phyloP scores from a whole-genome alignment of 805 yeast species.

The Saturnispora silvae region DNA sequence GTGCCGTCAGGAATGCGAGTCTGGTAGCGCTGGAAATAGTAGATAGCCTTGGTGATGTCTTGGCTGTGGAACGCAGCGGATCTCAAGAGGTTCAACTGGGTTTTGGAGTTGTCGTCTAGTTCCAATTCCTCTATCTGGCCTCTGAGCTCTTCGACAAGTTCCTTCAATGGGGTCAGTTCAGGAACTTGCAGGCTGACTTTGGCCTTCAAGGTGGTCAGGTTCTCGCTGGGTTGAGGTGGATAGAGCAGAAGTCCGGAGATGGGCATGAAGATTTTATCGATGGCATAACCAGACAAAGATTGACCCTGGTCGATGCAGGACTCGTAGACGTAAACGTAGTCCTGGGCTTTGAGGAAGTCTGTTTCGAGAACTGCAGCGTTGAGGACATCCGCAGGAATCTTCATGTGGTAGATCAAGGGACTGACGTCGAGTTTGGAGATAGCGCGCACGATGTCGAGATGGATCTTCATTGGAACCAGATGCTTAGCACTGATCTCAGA shows the following conservation, averaged over 20 bases:
- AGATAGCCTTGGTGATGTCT: constrained; percentile 17
- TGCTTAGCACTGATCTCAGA: constrained; percentile 10
- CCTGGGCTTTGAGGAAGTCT: constrained; percentile 12
- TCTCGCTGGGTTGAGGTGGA: constrained; percentile 10
- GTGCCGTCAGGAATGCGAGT: constrained; percentile 19
- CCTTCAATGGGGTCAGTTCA: constrained; percentile 8
- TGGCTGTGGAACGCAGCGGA: constrained; percentile 19
- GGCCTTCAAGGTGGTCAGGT: constrained; percentile 7
- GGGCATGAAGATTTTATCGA: constrained; percentile 14
- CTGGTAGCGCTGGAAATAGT: constrained; percentile 19
- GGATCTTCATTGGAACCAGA: constrained; percentile 8
- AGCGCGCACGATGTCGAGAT: constrained; percentile 12
- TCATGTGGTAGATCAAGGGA: constrained; percentile 10
- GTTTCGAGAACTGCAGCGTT: background rate
- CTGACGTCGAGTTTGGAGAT: constrained; percentile 16
- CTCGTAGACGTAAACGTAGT: constrained; percentile 16
- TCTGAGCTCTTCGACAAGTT: constrained; percentile 12
- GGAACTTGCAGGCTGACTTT: background rate
- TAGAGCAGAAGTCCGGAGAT: constrained; percentile 14
- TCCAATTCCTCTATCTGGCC: constrained; percentile 12
- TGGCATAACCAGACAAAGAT: constrained; percentile 12
- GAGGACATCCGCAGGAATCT: background rate
- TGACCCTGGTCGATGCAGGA: constrained; percentile 12
- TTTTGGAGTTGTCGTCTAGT: constrained; percentile 11
- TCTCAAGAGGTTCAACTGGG: constrained; percentile 13